Percentiles rank a stretch among this genome's conserved stretches.
These are phyloP conservation scores for Amanita pseudoporphyria DNA, from an alignment of 768 basidiomycete genomes.

Conservation along the genomic window DNA sequence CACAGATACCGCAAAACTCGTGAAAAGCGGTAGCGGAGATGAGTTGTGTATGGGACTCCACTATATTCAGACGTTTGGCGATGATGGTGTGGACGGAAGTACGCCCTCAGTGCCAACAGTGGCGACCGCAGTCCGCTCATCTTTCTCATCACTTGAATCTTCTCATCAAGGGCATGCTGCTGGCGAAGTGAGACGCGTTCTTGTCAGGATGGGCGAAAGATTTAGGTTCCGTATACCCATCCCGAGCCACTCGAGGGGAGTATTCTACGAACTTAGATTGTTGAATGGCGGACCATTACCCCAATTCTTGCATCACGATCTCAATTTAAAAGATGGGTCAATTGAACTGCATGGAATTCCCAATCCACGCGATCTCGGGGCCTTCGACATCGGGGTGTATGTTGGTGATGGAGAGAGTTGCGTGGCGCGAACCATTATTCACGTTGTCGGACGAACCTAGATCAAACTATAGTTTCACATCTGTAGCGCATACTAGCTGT, in stretches of 20 bases:
- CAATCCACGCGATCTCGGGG: slow-evolving; percentile 38
- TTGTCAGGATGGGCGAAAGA: slow-evolving; percentile 46
- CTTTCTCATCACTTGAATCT: slow-evolving; percentile 56
- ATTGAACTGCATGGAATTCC: slow-evolving; percentile 53
- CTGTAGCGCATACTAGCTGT: slow-evolving; percentile 4
- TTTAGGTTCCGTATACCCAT: slow-evolving; percentile 51
- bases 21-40: slow-evolving; percentile 40
- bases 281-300: slow-evolving; percentile 46
- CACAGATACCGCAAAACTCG: slow-evolving; percentile 15
- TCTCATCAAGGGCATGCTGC: slow-evolving; percentile 34
- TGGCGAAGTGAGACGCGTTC: slow-evolving; percentile 25
- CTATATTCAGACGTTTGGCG: slow-evolving; percentile 63
- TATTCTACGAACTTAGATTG: slow-evolving; percentile 37
- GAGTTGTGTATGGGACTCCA: slow-evolving; percentile 62
- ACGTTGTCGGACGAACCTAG: slow-evolving; percentile 31
- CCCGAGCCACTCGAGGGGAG: slow-evolving; percentile 14
- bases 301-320: slow-evolving; percentile 43
- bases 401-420: slow-evolving; percentile 38
- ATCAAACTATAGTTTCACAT: neutral
- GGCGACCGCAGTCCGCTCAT: slow-evolving; percentile 32
- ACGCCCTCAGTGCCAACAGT: slow-evolving; percentile 24
- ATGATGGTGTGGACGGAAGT: slow-evolving; percentile 26
- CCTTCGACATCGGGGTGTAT: slow-evolving; percentile 47
- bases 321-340: slow-evolving; percentile 34
- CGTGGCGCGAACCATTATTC: slow-evolving; percentile 45